Conservation (phyloP, 2,329 filamentous ascomycete genomes). For the Penicillium sp. region DNA sequence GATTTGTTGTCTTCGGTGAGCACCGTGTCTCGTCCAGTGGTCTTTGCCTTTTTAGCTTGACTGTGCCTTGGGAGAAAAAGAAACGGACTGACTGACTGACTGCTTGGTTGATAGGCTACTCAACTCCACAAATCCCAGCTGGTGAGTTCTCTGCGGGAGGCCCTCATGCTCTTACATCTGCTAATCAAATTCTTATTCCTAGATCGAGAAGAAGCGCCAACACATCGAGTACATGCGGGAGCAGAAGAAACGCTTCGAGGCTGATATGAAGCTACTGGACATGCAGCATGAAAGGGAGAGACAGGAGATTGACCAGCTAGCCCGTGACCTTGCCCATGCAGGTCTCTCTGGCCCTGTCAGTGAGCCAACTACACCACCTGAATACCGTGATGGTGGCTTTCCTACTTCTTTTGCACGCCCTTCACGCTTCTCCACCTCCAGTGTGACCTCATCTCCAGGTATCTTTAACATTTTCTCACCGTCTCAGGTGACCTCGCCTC, state of each 20-base stretch:
- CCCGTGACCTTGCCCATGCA: conserved; percentile 66
- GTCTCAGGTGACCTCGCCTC: conserved; percentile 75
- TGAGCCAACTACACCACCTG: conserved; percentile 93
- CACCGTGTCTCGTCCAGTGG: no score
- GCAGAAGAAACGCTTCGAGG: conserved; percentile 83
- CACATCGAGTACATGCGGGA: conserved; percentile 90
- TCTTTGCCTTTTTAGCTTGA: no score
- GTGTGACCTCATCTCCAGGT: conserved; percentile 76
- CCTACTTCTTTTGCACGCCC: conserved; percentile 76
- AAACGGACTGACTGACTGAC: neutral
- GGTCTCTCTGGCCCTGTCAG: conserved; percentile 70
- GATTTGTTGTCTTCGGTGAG: conserved; percentile 54
- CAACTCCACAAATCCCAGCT: conserved; percentile 23
- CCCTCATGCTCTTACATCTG: neutral
- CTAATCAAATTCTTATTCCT: conserved; percentile 32
- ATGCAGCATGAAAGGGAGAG: conserved; percentile 79
- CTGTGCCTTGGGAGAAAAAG: neutral
- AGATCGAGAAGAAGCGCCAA: conserved; percentile 91
- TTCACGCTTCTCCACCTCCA: conserved; percentile 84
- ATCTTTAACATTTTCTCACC: conserved; percentile 69
- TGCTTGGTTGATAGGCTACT: conserved; percentile 20
- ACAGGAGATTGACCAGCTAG: conserved; percentile 78
- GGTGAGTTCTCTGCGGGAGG: conserved; percentile 16
- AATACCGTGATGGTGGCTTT: conserved; percentile 80
- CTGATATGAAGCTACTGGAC: conserved; percentile 86